Percentiles rank a stretch among this genome's conserved stretches.
phyloP scores from a whole-genome alignment of 2,329 filamentous ascomycete genomes.

The Hansfordia pulvinata region DNA sequence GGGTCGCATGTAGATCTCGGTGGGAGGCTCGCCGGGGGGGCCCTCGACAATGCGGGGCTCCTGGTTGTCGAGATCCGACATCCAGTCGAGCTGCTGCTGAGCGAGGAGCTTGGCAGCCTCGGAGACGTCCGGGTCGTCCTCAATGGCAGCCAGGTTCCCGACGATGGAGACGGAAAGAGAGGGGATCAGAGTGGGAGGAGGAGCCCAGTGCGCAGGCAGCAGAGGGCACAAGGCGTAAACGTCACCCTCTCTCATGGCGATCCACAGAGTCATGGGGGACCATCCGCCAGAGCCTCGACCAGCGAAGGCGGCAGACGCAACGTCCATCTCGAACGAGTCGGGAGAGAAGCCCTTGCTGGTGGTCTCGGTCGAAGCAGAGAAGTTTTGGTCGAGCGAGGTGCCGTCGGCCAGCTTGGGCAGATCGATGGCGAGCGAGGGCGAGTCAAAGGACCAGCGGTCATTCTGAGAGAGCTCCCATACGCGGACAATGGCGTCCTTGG shows the following conservation, averaged over 20 bases:
- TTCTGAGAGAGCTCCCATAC: slow-evolving; percentile 81
- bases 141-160: slow-evolving; percentile 51
- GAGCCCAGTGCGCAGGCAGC: slow-evolving; percentile 75
- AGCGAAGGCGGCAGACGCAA: slow-evolving; percentile 74
- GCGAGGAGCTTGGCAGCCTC: slow-evolving; percentile 40
- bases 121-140: slow-evolving; percentile 42
- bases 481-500: slow-evolving; percentile 74
- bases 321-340: slow-evolving; percentile 86
- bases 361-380: slow-evolving; percentile 60
- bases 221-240: slow-evolving; percentile 89
- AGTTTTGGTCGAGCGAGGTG: slow-evolving; percentile 68
- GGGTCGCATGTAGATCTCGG: slow-evolving; percentile 44
- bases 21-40: slow-evolving; percentile 29
- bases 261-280: slow-evolving; percentile 92
- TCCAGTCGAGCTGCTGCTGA: slow-evolving; percentile 54
- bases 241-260: slow-evolving; percentile 90
- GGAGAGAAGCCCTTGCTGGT: slow-evolving; percentile 76
- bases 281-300: slow-evolving; percentile 61
- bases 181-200: slow-evolving; percentile 62
- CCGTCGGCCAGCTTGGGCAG: slow-evolving; percentile 81
- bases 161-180: slow-evolving; percentile 75
- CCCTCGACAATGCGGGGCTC: slow-evolving; percentile 43
- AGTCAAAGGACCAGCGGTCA: slow-evolving; percentile 78
- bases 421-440: slow-evolving; percentile 72
- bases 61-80: slow-evolving; percentile 51